phyloP scores from a whole-genome alignment of 345 rosid genomes.

The Eucalyptus tenuipes region DNA sequence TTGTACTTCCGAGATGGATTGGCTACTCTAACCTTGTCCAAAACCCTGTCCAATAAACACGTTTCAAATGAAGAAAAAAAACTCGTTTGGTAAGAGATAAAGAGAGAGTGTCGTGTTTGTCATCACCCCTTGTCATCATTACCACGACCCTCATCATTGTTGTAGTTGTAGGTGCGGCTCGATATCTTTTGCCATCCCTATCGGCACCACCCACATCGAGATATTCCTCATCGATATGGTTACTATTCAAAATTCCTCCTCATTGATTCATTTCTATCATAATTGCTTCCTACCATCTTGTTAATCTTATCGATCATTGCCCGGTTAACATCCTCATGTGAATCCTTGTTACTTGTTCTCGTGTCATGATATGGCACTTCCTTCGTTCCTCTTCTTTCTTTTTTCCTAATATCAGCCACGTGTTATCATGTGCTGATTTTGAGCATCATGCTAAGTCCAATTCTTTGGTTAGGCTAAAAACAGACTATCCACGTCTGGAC shows the following conservation, averaged over 20 bases:
- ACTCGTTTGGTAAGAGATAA: fast-evolving
- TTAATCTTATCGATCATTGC: background rate
- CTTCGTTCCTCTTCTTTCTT: background rate
- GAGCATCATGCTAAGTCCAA: background rate
- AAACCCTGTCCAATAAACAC: background rate
- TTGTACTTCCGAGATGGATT: background rate
- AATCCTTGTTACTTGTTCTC: background rate
- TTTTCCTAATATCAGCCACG: background rate
- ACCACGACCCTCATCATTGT: background rate
- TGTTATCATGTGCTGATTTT: background rate
- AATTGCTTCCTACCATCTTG: background rate
- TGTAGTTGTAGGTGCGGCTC: background rate
- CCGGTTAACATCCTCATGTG: background rate
- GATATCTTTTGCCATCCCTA: background rate
- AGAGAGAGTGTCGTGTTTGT: background rate
- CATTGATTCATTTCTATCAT: background rate
- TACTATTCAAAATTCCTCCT: background rate
- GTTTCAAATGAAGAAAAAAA: background rate
- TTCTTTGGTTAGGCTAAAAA: background rate
- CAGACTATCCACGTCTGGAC: background rate
- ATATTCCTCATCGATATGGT: no score
- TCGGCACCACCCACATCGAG: fast-evolving
- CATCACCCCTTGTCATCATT: background rate
- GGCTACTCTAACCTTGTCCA: background rate
- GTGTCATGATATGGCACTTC: background rate